Conservation (phyloP, 2,329 filamentous ascomycete genomes). For the Pseudogymnoascus sp. region DNA sequence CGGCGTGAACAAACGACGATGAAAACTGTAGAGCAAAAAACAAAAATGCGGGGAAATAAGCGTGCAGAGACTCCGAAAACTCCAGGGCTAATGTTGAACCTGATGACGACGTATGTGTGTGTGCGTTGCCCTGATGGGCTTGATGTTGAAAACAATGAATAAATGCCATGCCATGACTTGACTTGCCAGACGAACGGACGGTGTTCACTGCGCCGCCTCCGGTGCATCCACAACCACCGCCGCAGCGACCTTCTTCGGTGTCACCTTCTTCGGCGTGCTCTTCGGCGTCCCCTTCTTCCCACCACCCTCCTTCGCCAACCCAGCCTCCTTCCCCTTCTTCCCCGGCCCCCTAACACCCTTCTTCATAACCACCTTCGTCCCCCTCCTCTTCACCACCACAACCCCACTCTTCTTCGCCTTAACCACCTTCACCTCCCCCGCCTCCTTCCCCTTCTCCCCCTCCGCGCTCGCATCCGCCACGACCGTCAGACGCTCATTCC, state of each 20-base stretch:
- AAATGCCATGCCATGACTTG: not conserved
- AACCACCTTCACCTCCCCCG: not conserved
- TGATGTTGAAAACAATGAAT: constrained; percentile 1
- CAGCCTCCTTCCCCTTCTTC: not conserved
- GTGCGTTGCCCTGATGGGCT: not conserved
- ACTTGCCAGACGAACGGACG: no score
- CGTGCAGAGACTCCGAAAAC: not conserved
- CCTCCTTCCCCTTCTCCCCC: not conserved
- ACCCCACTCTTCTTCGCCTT: not conserved
- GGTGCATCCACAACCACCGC: not conserved
- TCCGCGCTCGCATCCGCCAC: not conserved
- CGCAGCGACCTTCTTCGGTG: not conserved
- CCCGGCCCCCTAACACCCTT: not conserved
- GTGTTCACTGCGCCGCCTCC: not conserved
- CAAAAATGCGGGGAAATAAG: not conserved
- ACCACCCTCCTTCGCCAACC: not conserved
- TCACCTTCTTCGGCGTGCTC: not conserved
- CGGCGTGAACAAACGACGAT: not conserved
- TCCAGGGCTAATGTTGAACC: constrained; percentile 7
- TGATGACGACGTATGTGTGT: not conserved
- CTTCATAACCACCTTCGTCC: not conserved
- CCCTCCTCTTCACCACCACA: not conserved
- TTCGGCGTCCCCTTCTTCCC: not conserved
- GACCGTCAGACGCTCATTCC: not conserved
- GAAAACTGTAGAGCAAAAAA: not conserved